A percentile compares a stretch with the other conserved stretches of the same genome.
Evolutionary conservation across 129 eudicot species (phyloP).

Genomic region (Lactuca saligna): DNA sequence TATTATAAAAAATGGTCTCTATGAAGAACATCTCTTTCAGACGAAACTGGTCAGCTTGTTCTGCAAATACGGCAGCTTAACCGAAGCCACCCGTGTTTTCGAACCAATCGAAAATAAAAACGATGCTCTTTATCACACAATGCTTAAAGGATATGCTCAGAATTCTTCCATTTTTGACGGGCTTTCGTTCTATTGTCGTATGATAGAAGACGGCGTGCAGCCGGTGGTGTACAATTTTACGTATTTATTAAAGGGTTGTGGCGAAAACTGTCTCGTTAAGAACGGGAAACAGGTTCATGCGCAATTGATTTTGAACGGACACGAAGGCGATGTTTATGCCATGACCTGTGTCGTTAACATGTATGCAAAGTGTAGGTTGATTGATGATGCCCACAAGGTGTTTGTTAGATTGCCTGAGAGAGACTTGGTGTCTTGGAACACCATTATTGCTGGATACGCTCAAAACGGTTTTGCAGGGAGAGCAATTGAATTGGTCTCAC

Average conservation of each 20-base stretch:
- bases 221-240: conserved; percentile 69
- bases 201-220: conserved; percentile 59
- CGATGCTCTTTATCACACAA: conserved; percentile 74
- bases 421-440: conserved; percentile 87
- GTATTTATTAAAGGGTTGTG: conserved; percentile 74
- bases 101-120: conserved; percentile 55
- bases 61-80: conserved; percentile 50
- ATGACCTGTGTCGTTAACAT: conserved; percentile 79
- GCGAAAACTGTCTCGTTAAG: conserved; percentile 45
- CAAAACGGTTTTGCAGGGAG: conserved; percentile 67
- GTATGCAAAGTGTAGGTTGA: conserved; percentile 69
- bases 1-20: conserved; percentile 60
- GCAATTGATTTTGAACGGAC: conserved; percentile 64
- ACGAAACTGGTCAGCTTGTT: conserved; percentile 80
- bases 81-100: conserved; percentile 77
- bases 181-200: conserved; percentile 47
- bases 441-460: conserved; percentile 69
- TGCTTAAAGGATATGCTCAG: conserved; percentile 79
- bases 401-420: conserved; percentile 83
- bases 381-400: conserved; percentile 74
- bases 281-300: conserved; percentile 74
- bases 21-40: conserved; percentile 64
- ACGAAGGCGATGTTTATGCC: conserved; percentile 48
- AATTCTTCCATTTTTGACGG: conserved; percentile 35
- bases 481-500: conserved; percentile 55